These are phyloP conservation scores for Lasiodiplodia theobromae DNA, from an alignment of 2,329 filamentous ascomycete species.

Conservation along the genomic window DNA sequence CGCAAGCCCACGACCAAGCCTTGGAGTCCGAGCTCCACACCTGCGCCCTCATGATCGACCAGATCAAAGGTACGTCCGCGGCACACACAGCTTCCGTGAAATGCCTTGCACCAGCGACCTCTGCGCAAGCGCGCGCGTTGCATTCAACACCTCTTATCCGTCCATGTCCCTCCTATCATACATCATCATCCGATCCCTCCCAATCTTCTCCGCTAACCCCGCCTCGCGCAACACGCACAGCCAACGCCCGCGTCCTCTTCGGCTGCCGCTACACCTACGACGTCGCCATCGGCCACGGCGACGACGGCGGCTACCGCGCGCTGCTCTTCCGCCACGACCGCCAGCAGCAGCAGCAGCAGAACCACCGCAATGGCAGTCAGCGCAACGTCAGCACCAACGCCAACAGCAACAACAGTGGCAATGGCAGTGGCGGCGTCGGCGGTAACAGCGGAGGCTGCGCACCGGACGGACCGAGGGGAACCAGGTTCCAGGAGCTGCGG, in stretches of 20 bases:
- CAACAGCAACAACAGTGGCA: not conserved
- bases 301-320: constrained; percentile 12
- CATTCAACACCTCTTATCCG: not conserved
- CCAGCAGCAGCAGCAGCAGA: not conserved
- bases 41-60: constrained; percentile 8
- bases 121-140: too few relatives aligned
- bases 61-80: not conserved
- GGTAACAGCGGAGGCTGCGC: not conserved
- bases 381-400: not conserved
- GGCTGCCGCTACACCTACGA: constrained; percentile 13
- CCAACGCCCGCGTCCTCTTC: constrained; percentile 11
- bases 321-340: constrained; percentile 1
- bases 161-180: not conserved
- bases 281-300: constrained; percentile 6
- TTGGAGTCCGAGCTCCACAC: not conserved
- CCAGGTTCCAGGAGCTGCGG: not conserved
- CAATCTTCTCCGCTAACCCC: not conserved
- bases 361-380: not conserved
- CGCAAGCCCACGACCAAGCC: not conserved
- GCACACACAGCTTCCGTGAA: not conserved
- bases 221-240: not conserved
- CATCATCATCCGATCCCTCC: not conserved
- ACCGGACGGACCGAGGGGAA: not conserved
- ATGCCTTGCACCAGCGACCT: not conserved
- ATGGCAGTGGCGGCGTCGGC: too few relatives aligned